Conservation (phyloP, 306 rosid species). For the barrel medic (Medicago truncatula) region MtrunA17r5.0-ANR NC_053044.1:34624001-34624500, state of each 20-base stretch:
- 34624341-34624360: neutral
- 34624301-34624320: too few species aligned
- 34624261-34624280: too few species aligned
- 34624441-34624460: conserved; percentile 57
- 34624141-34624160: too few species aligned
- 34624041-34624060: conserved; percentile 16
- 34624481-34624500: conserved; percentile 96
- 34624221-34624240: too few species aligned
- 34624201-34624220: too few species aligned
- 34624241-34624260: too few species aligned
- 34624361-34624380: conserved; percentile 69
- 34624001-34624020: conserved; percentile 67
- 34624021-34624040: conserved; percentile 4
- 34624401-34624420: conserved; percentile 47
- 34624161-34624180: too few species aligned
- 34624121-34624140: too few species aligned
- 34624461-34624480: conserved; percentile 55
- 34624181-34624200: too few species aligned
- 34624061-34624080: conserved; percentile 9
- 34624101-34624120: conserved; percentile 7
- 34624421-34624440: conserved; percentile 42
- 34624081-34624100: conserved; percentile 15
- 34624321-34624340: too few species aligned
- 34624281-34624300: too few species aligned
- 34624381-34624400: conserved; percentile 46